Evolutionary conservation across 768 basidiomycete genomes (phyloP), one percentile per base, ranked within the genome.

Genomic region (Plicaturopsis crispa): DNA sequence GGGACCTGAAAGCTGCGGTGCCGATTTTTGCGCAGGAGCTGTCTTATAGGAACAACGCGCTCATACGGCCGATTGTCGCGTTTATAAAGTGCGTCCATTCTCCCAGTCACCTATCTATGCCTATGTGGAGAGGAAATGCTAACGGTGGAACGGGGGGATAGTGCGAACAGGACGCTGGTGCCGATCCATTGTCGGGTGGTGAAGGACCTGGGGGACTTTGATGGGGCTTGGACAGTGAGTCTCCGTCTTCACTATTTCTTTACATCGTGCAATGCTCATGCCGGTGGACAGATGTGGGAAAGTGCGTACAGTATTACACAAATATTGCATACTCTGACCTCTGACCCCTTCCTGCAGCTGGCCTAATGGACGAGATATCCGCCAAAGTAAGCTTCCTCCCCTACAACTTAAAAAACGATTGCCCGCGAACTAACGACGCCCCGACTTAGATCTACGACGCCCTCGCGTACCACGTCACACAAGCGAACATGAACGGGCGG

Each of bases 151-250:
- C 34, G 46, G 56, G 30, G 39, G 3, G 47, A 18, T 48, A 98
- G 94, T 57, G 83, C 86, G 3, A 94, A 98, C 55, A 79, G 84
- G 43, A 99, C 96, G 1, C 62, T 99, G 49, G 75, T 99, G 2
- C 96, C 96, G 10, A 92, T 98, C 38, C 90, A 83, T 48, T 97
- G 92, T 56, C 75, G 80, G 38, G 80, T 97, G 3, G 77, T 85
- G 24, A 84, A 91, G 53, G 78, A 86, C 42, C 60, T 94, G 42
- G 66, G 60, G 38, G 89, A 96, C 43, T 99, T 97, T 55, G 90
- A 98, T 58, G 96, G 96, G 4, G 77, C 90, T 16, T 98, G 92
- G 93, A 98, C 90, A 39, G 87, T 91, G 55, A 54, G 84, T 72
- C 16, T 35, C 39, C 6, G 21, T 35, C 23, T 42, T 34, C 21